Conservation (phyloP, 305 asterid genomes). For the Solanum chacoense region DNA sequence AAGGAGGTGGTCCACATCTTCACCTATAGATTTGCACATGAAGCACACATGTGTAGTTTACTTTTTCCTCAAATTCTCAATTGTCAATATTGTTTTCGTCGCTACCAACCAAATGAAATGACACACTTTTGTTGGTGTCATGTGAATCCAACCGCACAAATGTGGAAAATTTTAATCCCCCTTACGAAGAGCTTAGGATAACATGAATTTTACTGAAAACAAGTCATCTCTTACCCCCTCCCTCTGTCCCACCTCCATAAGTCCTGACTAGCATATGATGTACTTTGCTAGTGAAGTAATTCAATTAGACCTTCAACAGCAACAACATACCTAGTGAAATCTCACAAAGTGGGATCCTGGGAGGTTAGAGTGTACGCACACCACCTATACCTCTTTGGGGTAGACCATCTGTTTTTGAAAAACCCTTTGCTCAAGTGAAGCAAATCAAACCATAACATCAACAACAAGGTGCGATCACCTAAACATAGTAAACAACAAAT, state of each 20-base stretch:
- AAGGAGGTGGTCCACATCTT: neutral
- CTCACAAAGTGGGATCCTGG: neutral
- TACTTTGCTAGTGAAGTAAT: neutral
- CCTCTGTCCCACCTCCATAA: neutral
- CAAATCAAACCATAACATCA: neutral
- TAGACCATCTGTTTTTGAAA: neutral
- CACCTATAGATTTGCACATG: neutral
- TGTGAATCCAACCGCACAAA: neutral
- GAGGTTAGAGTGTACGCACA: neutral
- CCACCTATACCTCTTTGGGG: neutral
- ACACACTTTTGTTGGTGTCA: neutral
- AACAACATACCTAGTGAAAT: neutral
- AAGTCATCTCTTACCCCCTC: neutral
- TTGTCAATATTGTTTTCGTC: neutral
- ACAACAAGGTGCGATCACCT: neutral
- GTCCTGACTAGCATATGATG: neutral
- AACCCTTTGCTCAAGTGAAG: neutral
- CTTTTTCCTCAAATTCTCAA: neutral
- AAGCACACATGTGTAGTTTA: neutral
- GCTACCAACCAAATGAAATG: neutral
- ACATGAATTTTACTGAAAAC: neutral
- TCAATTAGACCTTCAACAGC: neutral
- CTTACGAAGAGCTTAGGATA: neutral
- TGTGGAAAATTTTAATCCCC: neutral
- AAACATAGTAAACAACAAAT: neutral